These are phyloP conservation scores for Saccharomyces hybrid DNA, from an alignment of 1,139 yeast species.

Conservation along the genomic window DNA sequence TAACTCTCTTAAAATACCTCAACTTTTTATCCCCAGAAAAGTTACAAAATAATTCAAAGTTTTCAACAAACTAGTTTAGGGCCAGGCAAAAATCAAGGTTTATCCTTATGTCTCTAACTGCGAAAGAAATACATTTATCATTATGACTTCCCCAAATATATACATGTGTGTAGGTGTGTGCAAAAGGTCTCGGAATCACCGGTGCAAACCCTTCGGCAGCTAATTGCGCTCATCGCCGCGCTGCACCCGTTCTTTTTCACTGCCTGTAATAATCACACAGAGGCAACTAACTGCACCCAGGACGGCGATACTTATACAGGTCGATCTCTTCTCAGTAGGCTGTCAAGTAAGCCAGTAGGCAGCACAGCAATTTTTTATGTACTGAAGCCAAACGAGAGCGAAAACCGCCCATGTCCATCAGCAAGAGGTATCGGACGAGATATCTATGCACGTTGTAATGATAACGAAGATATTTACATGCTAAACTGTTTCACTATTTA, in stretches of 20 bases:
- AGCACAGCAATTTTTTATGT: constrained; percentile 20
- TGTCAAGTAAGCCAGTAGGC: neutral
- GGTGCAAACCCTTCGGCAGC: constrained; percentile 1
- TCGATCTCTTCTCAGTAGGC: neutral
- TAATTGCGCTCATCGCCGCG: neutral
- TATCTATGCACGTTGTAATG: neutral
- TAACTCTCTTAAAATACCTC: neutral
- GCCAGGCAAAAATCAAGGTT: neutral
- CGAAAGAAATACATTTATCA: neutral
- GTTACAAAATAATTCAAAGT: neutral
- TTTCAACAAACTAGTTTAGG: neutral
- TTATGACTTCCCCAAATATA: neutral
- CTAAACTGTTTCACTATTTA: constrained; percentile 31
- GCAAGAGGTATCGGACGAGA: too few species aligned
- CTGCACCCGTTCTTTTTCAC: constrained; percentile 1
- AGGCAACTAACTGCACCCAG: neutral
- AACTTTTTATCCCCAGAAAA: neutral
- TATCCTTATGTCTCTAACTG: neutral
- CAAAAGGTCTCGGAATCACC: constrained; percentile 1
- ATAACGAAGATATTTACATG: constrained; percentile 39
- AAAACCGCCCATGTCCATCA: too few species aligned
- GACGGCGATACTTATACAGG: neutral
- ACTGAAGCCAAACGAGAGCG: too few species aligned
- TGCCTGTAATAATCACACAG: neutral
- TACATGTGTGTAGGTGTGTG: neutral